phyloP scores from a whole-genome alignment of 352 stramenopile genomes.

The Phytophthora hibernalis region DNA sequence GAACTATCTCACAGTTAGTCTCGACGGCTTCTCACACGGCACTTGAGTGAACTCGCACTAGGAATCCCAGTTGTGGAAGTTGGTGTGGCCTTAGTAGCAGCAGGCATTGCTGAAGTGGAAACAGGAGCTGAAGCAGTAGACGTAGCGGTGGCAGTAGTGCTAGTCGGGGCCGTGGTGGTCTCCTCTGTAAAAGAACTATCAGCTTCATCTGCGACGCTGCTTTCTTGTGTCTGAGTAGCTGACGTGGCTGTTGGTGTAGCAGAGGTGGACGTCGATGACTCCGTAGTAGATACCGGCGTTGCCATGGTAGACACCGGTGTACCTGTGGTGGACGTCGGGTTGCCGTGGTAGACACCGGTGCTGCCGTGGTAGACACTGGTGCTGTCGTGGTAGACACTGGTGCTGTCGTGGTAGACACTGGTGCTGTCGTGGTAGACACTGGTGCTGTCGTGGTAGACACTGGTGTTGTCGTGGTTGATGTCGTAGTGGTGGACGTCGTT shows the following conservation, averaged over 20 bases:
- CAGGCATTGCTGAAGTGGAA: constrained; percentile 5
- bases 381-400: constrained; percentile 10
- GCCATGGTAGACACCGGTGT: constrained; percentile 5
- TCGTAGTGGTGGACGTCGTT: constrained; percentile 11
- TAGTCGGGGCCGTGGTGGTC: constrained; percentile 19
- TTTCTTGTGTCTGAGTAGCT: constrained; percentile 16
- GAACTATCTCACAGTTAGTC: constrained; percentile 8
- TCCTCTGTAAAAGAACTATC: constrained; percentile 15
- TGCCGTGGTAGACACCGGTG: neutral
- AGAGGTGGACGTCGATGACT: neutral
- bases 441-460: neutral
- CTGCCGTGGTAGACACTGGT: constrained; percentile 6
- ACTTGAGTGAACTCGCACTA: constrained; percentile 27
- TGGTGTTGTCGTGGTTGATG: constrained; percentile 11
- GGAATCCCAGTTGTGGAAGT: constrained; percentile 1
- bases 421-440: neutral
- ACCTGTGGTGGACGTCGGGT: constrained; percentile 10
- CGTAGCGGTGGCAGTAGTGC: constrained; percentile 12
- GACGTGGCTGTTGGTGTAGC: constrained; percentile 7
- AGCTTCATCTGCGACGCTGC: constrained; percentile 10
- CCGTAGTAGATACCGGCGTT: neutral
- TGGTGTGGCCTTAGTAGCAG: constrained; percentile 1
- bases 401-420: neutral
- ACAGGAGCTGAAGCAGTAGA: constrained; percentile 9
- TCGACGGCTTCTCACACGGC: constrained; percentile 28